Percentiles rank a stretch among this genome's conserved stretches.
Evolutionary conservation across 169 alveolate genomes (phyloP).

Genomic region (Amoebophrya sp.): DNA sequence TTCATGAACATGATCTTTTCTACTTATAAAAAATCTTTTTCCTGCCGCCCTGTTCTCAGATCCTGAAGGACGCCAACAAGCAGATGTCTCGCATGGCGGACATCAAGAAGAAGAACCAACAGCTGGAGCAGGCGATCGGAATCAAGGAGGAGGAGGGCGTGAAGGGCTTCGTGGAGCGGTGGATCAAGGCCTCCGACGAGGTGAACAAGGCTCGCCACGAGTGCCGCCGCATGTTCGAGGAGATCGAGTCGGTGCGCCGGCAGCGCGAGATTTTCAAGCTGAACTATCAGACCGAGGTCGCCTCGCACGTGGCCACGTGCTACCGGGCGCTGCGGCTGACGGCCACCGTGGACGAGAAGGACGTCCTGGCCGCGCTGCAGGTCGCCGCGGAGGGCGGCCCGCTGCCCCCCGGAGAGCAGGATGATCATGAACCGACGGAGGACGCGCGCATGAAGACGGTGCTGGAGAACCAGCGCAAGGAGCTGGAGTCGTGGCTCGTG

Average conservation of each 20-base stretch:
- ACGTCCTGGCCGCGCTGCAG: neutral
- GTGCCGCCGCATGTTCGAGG: neutral
- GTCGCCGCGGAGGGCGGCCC: neutral
- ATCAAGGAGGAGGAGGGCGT: neutral
- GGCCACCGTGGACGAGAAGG: neutral
- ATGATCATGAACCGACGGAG: neutral
- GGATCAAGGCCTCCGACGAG: neutral
- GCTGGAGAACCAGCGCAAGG: neutral
- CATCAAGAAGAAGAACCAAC: neutral
- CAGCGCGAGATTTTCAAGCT: neutral
- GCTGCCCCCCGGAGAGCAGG: no score
- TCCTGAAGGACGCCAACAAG: conserved; percentile 5
- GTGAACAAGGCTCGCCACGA: neutral
- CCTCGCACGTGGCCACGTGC: neutral
- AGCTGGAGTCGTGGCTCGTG: neutral
- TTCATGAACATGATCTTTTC: neutral
- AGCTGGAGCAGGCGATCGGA: neutral
- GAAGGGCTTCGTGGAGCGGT: neutral
- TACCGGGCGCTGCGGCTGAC: neutral
- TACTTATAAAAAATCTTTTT: no score
- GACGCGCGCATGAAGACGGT: neutral
- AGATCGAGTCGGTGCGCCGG: neutral
- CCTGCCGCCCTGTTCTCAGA: neutral
- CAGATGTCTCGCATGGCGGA: neutral
- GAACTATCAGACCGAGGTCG: neutral